Percentiles rank a stretch among this genome's conserved stretches.
Evolutionary conservation across 140 eudicot genomes (phyloP).

Genomic region (Stevia rebaudiana): DNA sequence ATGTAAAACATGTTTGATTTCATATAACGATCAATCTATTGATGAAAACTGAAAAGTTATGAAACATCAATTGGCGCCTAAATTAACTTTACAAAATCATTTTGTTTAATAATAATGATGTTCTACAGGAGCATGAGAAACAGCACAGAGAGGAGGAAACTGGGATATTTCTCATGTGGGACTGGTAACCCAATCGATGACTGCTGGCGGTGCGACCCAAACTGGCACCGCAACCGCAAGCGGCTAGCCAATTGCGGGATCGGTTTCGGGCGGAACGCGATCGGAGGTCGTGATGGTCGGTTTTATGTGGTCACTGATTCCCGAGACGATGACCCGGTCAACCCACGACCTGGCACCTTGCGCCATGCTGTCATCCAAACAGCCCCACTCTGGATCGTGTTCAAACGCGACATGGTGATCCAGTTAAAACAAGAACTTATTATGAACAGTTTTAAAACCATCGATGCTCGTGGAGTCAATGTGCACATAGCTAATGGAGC

Average conservation of each 20-base stretch:
- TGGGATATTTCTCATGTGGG: conserved; percentile 75
- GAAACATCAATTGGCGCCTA: too few relatives aligned
- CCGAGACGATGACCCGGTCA: conserved; percentile 63
- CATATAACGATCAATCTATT: not conserved
- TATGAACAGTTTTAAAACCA: conserved; percentile 78
- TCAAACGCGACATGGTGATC: conserved; percentile 78
- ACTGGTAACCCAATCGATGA: conserved; percentile 82
- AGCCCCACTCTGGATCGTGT: conserved; percentile 71
- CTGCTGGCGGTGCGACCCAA: conserved; percentile 82
- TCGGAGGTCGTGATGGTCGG: conserved; percentile 79
- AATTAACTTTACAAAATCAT: conserved; percentile 22
- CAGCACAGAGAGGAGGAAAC: conserved; percentile 64
- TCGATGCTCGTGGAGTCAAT: conserved; percentile 71
- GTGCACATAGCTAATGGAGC: conserved; percentile 75
- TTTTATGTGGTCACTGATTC: conserved; percentile 70
- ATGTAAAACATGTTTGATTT: not conserved
- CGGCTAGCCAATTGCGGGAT: conserved; percentile 83
- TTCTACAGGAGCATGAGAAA: conserved; percentile 23
- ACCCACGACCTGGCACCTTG: conserved; percentile 72
- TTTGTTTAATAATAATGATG: not conserved
- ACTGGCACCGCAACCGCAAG: conserved; percentile 75
- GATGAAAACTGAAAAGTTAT: too few relatives aligned
- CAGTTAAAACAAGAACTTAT: conserved; percentile 69
- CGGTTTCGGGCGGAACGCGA: conserved; percentile 75
- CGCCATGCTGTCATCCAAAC: conserved; percentile 81